Base-by-base conservation (phyloP, 768 basidiomycete genomes). In the Auricularia sp. region DNA sequence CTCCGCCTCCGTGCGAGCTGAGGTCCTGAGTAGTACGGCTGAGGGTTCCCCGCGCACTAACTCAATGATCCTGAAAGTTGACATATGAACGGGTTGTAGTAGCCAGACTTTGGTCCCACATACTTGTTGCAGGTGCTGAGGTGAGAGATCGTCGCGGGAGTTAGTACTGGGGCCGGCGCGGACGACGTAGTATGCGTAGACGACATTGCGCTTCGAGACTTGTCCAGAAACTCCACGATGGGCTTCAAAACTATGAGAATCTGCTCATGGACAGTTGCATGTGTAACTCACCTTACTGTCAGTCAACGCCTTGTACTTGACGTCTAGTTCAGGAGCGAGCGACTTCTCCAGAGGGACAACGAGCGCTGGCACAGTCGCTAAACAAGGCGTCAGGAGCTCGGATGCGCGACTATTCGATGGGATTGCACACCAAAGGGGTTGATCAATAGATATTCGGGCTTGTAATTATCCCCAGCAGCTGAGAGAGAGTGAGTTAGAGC, bases 331-430 rank as follows among this genome's bases (percentile, higher is more conserved):
- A 2, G 81, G 77, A 0, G 81, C 74, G 8, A 93, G 79, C 3
- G 90, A 88, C 67, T 88, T 86, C 67, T 85, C 76, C 11, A 92
- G 78, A 0, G 93, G 93, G n/a, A 93, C 93, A 34, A 93, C 85
- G 61, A 94, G 76, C 2, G 88, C 89, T 11, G 93, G 93, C 3
- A 93, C 82, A 29, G 87, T 90, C 6, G 84, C 90, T 91, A 36
- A 64, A 54, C 21, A 44, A n/a, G 16, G 29, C 33, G 21, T 51
- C 11, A 42, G 67, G 36, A 64, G 12, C 8, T 42, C 39, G 7
- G 56, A 64, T 42, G 21, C 34, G 53, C 14, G 53, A 44, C n/a
- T 44, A 5, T n/a, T 16, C 60, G 61, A 8, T n/a, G 23, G 23
- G 11, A 7, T 12, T 63, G 68, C 75, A 10, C 71, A 86, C 90